Percentiles rank a stretch among this genome's conserved stretches.
Evolutionary conservation across 1,139 yeast genomes (phyloP).

Genomic region (Pneumocystis oryctolagi): DNA sequence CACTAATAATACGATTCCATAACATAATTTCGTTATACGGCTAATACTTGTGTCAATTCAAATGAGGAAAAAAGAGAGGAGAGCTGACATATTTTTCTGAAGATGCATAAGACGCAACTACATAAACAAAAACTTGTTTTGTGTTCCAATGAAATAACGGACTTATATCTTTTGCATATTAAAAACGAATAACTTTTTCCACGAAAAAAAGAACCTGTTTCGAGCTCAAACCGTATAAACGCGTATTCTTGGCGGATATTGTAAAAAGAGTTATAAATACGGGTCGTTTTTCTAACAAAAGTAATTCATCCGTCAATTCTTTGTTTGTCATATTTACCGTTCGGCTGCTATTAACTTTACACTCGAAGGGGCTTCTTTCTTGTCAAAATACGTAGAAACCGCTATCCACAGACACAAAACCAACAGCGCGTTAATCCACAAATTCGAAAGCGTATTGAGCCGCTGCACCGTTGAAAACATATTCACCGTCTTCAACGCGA

Average conservation of each 20-base stretch:
- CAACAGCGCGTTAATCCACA: background rate
- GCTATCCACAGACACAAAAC: background rate
- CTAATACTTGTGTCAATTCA: background rate
- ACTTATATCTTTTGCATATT: slow-evolving; percentile 42
- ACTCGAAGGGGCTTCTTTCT: background rate
- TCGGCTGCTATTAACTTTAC: background rate
- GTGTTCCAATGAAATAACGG: slow-evolving; percentile 93
- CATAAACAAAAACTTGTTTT: slow-evolving; percentile 77
- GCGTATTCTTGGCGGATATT: slow-evolving; percentile 71
- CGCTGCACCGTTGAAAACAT: background rate
- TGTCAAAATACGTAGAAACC: background rate
- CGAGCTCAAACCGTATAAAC: slow-evolving; percentile 55
- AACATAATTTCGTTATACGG: slow-evolving; percentile 53
- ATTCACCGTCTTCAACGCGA: too few relatives aligned
- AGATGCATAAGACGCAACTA: slow-evolving; percentile 73
- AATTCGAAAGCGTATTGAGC: background rate
- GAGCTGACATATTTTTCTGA: slow-evolving; percentile 5
- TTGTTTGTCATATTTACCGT: too few relatives aligned
- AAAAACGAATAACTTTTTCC: background rate
- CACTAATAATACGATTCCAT: slow-evolving; percentile 74
- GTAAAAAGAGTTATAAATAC: slow-evolving; percentile 29
- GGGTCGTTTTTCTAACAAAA: background rate
- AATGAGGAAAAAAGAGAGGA: background rate
- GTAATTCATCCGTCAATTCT: too few relatives aligned
- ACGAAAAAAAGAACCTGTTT: slow-evolving; percentile 21